Conservation (phyloP, 2,329 filamentous ascomycete genomes). For the Mycogone perniciosa region DNA sequence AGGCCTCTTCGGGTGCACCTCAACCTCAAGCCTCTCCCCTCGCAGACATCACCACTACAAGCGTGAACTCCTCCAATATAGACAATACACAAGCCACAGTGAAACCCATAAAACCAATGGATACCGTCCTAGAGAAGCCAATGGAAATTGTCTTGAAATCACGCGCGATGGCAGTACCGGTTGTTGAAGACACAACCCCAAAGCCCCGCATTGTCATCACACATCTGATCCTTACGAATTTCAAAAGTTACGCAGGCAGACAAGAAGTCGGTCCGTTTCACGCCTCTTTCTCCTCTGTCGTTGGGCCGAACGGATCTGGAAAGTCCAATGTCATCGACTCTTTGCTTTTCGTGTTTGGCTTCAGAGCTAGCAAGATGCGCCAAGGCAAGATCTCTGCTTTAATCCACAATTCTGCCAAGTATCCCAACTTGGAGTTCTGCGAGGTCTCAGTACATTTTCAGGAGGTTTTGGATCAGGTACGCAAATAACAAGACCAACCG, state of each 20-base stretch:
- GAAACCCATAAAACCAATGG: slow-evolving; percentile 68
- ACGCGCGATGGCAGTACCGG: slow-evolving; percentile 58
- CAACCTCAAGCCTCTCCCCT: slow-evolving; percentile 52
- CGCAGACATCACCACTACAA: slow-evolving; percentile 64
- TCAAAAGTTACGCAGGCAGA: slow-evolving; percentile 95
- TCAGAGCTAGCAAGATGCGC: slow-evolving; percentile 97
- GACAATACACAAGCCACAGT: slow-evolving; percentile 37
- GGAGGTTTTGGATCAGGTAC: slow-evolving; percentile 78
- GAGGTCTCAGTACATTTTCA: slow-evolving; percentile 97
- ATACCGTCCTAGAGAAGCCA: slow-evolving; percentile 75
- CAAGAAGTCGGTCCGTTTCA: slow-evolving; percentile 97
- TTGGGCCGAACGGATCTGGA: slow-evolving; percentile 94
- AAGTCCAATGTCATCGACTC: slow-evolving; percentile 99
- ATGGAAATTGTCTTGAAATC: slow-evolving; percentile 93
- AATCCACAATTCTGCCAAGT: slow-evolving; percentile 91
- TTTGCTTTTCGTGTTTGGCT: slow-evolving; percentile 96
- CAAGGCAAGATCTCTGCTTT: slow-evolving; percentile 97
- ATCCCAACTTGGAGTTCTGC: slow-evolving; percentile 80
- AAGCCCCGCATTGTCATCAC: slow-evolving; percentile 89
- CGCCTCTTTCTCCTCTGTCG: slow-evolving; percentile 93
- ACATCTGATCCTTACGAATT: slow-evolving; percentile 87
- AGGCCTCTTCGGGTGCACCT: slow-evolving; percentile 50
- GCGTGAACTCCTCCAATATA: slow-evolving; percentile 44
- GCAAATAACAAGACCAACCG: slow-evolving; percentile 17
- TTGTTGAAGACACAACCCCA: slow-evolving; percentile 69